These are phyloP conservation scores for Glycyrrhiza uralensis DNA, from an alignment of 306 rosid species.

Conservation along the genomic window DNA sequence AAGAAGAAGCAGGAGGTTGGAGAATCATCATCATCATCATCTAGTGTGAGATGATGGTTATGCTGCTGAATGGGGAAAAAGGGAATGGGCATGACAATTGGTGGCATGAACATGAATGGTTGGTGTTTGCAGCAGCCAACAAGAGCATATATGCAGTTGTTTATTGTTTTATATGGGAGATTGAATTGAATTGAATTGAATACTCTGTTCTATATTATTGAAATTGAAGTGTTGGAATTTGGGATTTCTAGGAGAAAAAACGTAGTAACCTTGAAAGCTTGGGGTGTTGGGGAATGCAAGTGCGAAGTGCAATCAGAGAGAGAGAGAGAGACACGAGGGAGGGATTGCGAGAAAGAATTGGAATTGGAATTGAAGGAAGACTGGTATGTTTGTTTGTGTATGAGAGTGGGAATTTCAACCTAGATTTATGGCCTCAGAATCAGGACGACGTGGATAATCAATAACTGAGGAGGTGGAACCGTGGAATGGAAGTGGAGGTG, in stretches of 20 bases:
- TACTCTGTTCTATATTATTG: too few species aligned
- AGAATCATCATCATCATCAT: too few species aligned
- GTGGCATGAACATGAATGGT: conserved; percentile 32
- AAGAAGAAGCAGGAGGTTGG: too few species aligned
- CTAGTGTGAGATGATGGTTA: conserved; percentile 20
- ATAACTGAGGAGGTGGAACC: neutral
- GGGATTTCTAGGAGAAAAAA: too few species aligned
- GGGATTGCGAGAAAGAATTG: neutral
- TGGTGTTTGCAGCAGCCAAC: too few species aligned
- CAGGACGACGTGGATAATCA: conserved; percentile 56
- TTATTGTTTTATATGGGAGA: too few species aligned
- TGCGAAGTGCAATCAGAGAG: conserved; percentile 4
- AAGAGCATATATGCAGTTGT: too few species aligned
- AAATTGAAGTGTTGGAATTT: neutral
- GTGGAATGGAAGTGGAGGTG: neutral
- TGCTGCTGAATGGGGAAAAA: too few species aligned
- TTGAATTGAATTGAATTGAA: too few species aligned
- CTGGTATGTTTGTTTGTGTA: neutral
- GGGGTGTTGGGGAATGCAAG: neutral
- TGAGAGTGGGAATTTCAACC: conserved; percentile 19
- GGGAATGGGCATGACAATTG: conserved; percentile 14
- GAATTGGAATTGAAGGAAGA: neutral
- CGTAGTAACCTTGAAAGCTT: conserved; percentile 33
- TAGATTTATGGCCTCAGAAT: conserved; percentile 52
- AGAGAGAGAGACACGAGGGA: too few species aligned